Evolutionary conservation across 2,329 filamentous ascomycete genomes (phyloP), one percentile per base, ranked within the genome.

Genomic region (Akanthomyces muscarius): DNA sequence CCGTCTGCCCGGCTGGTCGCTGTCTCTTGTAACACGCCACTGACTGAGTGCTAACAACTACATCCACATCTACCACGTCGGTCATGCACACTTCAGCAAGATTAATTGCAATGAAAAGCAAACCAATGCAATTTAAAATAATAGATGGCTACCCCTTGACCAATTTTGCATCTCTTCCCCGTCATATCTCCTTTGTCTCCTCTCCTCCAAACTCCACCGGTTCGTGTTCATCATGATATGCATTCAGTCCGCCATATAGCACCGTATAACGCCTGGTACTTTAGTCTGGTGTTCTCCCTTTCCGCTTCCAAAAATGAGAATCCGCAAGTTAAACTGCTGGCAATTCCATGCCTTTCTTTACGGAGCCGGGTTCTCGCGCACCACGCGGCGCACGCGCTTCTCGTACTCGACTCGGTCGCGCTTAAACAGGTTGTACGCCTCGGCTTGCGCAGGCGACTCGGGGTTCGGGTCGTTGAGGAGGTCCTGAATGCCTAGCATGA

Each of bases 381-480:
- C 95, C 23, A 97, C 88, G 65, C 90, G 87, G 72, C 86, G 88
- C 66, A 99, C 88, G 67, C 93, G 90, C 76, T 88, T 89, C 78
- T 98, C 93, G 72, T 99, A 99, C 63, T 94, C 92, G 21, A 77
- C 78, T 50, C 87, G 84, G 72, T 99, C 94, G 74, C 92, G 92
- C 82, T 96, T 97, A 76, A 92, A 98, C 13, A 99, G 82, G 71
- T 97, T 97, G 79, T 98, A 99, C 0, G 95, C 96, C 69, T 99
- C 95, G 3, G 95, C 94, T 76, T 99, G 95, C 0, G 95, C 95
- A 0, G 95, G 95, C 1, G 92, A 97, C 57, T 99, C 95, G 3
- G 94, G 95, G 73, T 99, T 99, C 18, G 96, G 95, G 71, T 97
- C 94, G 75, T 99, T 89, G 47, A 99, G 87, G 1, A 99, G 85